These are phyloP conservation scores for Coemansia sp. DNA, from an alignment of 192 early-diverging fungal species.

Conservation along the genomic window DNA sequence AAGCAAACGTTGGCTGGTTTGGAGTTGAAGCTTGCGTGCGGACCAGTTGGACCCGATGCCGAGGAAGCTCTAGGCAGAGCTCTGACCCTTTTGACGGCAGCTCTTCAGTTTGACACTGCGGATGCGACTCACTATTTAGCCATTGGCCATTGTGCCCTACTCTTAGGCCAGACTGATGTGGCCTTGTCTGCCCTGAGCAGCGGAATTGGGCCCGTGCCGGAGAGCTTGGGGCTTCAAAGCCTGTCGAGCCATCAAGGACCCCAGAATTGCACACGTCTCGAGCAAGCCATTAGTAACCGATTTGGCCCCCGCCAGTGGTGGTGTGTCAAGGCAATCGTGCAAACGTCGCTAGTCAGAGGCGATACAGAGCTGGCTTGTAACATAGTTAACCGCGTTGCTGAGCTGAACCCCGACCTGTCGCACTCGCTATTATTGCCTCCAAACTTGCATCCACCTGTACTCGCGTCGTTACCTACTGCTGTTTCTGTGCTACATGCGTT, in stretches of 20 bases:
- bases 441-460: not conserved
- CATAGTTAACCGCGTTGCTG: slow-evolving; percentile 2
- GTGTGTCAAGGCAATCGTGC: slow-evolving; percentile 33
- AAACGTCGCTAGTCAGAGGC: slow-evolving; percentile 33
- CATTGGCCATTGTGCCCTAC: slow-evolving; percentile 39
- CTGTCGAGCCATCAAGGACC: not conserved
- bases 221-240: too few species aligned
- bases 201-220: not conserved
- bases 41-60: not conserved
- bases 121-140: slow-evolving; percentile 21
- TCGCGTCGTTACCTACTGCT: not conserved
- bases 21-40: not conserved
- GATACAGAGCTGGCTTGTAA: slow-evolving; percentile 26
- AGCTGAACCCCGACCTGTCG: slow-evolving; percentile 5
- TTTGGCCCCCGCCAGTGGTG: slow-evolving; percentile 43
- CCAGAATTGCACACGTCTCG: not conserved
- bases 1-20: not conserved
- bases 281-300: not conserved
- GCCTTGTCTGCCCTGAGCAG: slow-evolving; percentile 27
- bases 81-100: slow-evolving; percentile 14
- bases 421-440: slow-evolving; percentile 5
- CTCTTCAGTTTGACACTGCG: slow-evolving; percentile 16
- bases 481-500: not conserved
- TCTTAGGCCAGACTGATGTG: slow-evolving; percentile 28
- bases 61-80: slow-evolving; percentile 10